Conservation (phyloP, 1,284 basidiomycete species). For the Rhodotorula sp. region DNA sequence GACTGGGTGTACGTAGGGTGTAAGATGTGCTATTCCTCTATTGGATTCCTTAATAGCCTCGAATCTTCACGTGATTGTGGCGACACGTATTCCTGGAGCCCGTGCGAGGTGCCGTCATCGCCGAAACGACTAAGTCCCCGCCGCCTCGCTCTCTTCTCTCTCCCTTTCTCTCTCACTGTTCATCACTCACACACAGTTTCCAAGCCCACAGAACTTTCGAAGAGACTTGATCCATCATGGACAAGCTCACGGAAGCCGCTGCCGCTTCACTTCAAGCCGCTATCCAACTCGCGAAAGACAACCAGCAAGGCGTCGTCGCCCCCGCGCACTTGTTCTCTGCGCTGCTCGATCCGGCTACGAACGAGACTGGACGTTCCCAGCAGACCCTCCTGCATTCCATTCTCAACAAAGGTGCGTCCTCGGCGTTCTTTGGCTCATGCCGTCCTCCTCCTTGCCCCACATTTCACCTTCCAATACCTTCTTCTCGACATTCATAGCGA, state of each 20-base stretch:
- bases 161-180: too few species aligned
- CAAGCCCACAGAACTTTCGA: too few species aligned
- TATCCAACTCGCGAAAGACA: slow-evolving; percentile 76
- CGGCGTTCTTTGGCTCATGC: slow-evolving; percentile 44
- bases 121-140: too few species aligned
- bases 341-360: slow-evolving; percentile 58
- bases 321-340: slow-evolving; percentile 75
- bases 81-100: too few species aligned
- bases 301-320: slow-evolving; percentile 61
- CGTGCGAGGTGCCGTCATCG: too few species aligned
- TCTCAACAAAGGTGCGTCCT: slow-evolving; percentile 52
- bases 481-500: slow-evolving; percentile 21
- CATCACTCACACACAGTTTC: too few species aligned
- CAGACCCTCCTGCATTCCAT: slow-evolving; percentile 26
- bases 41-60: too few species aligned
- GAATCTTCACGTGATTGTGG: too few species aligned
- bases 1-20: too few species aligned
- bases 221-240: too few species aligned
- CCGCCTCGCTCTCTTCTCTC: not conserved
- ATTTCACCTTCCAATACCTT: slow-evolving; percentile 11
- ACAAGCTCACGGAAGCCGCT: too few species aligned
- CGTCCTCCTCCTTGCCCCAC: not conserved
- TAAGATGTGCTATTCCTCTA: too few species aligned
- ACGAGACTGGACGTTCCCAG: slow-evolving; percentile 8
- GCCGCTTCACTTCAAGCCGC: slow-evolving; percentile 65